Percentiles rank a stretch among this genome's conserved stretches.
phyloP scores from a whole-genome alignment of 2,329 filamentous ascomycete species.

The Fusarium sarcochroum region DNA sequence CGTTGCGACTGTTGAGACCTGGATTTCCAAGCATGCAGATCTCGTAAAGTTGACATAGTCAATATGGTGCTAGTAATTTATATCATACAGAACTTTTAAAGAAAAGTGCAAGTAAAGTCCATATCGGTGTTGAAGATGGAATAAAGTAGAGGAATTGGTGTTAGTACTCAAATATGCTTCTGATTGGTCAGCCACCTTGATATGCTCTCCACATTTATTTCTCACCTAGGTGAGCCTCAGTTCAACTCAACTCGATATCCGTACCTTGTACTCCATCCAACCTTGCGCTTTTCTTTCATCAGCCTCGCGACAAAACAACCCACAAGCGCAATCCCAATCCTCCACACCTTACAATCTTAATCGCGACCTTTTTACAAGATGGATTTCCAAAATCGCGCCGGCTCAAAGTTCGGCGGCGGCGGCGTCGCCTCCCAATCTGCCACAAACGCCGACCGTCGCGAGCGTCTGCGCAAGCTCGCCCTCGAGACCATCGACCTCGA shows the following conservation, averaged over 20 bases:
- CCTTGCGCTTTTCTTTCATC: slow-evolving; percentile 39
- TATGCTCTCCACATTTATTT: slow-evolving; percentile 18
- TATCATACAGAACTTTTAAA: neutral
- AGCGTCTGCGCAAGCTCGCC: slow-evolving; percentile 96
- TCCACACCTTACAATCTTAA: neutral
- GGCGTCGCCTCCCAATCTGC: slow-evolving; percentile 94
- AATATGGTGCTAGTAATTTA: neutral
- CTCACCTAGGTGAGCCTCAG: slow-evolving; percentile 24
- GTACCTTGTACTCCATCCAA: slow-evolving; percentile 6
- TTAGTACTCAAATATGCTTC: neutral
- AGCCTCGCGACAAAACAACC: slow-evolving; percentile 29
- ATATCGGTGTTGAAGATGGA: neutral
- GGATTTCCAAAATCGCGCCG: slow-evolving; percentile 91
- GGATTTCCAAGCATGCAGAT: slow-evolving; percentile 50
- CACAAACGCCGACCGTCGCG: slow-evolving; percentile 96
- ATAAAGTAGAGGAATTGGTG: neutral
- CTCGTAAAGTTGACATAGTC: slow-evolving; percentile 26
- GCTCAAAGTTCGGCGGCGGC: slow-evolving; percentile 97
- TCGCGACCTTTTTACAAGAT: slow-evolving; percentile 55
- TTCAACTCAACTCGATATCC: slow-evolving; percentile 8
- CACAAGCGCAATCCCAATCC: neutral
- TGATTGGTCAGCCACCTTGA: slow-evolving; percentile 38
- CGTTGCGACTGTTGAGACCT: slow-evolving; percentile 54
- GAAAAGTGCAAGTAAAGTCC: too few relatives aligned
- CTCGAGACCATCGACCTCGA: slow-evolving; percentile 99